Base-by-base conservation (phyloP, 495 filamentous ascomycete species). In the Cenococcum geophilum region DNA sequence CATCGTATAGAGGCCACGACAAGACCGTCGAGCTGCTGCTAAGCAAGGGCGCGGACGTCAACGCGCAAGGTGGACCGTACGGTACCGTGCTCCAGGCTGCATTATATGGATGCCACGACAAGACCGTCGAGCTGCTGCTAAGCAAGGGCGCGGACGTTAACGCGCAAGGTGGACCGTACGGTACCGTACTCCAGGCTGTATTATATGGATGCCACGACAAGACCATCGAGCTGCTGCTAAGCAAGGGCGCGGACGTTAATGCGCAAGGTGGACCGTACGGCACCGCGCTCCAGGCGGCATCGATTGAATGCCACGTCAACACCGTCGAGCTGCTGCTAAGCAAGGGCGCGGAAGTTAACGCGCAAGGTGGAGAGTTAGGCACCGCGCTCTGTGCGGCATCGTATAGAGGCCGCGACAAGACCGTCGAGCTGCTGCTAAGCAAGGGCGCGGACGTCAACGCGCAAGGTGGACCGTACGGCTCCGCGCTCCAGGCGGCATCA, bases 91-190 rank as follows among this genome's bases (percentile, higher is more conserved):
- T 59, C 14, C 57, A 59, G 27, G 42, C 47, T 5, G 48, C 57
- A 12, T 18, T 16, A 20, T 25, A 25, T 18, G 21, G 32, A 27
- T 9, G 53, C 21, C 21, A 58, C 35, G 55, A 58, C 10, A 6
- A 40, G 36, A 18, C 18, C 48, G 48, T 51, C 16, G 21, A 23
- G 32, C 48, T 55, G 58, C 32, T 61, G 48, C 20, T 61, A 27
- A 32, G 42, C 49, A 55, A 56, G 32, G 51, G 51, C 22, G 59
- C 49, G 6, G 54, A 63, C 21, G 54, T 63, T 22, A 63, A 63
- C 55, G 36, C 22, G 45, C 57, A 55, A 36, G 55, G 48, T 43
- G 60, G 60, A 63, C 10, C 34, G 12, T 63, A 63, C 55, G 60
- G 45, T 18, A 58, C 51, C 55, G 53, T 54, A 37, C 53, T 63